These are phyloP conservation scores for Venturia effusa DNA, from an alignment of 2,329 filamentous ascomycete species.

Conservation along the genomic window DNA sequence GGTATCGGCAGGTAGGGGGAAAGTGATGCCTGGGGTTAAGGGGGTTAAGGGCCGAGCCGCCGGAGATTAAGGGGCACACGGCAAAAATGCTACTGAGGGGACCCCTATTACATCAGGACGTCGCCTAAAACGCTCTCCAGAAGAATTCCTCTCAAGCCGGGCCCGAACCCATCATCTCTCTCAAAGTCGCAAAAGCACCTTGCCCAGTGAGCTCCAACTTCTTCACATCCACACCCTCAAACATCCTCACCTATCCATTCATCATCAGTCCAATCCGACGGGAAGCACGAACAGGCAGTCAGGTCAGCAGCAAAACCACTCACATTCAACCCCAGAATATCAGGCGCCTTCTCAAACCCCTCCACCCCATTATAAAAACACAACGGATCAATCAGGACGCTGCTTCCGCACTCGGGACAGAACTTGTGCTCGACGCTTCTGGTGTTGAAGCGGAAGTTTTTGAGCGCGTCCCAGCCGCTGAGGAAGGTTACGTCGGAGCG, in stretches of 20 bases:
- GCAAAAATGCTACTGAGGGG: neutral
- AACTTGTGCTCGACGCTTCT: neutral
- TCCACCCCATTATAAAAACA: neutral
- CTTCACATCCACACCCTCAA: neutral
- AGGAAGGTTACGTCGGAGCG: neutral
- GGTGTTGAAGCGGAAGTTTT: neutral
- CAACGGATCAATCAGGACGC: neutral
- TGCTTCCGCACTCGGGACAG: neutral
- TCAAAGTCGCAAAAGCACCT: neutral
- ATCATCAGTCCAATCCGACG: neutral
- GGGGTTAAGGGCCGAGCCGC: neutral
- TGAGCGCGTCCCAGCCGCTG: neutral
- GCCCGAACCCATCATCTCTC: neutral
- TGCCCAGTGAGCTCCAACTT: neutral
- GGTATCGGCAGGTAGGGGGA: too few relatives aligned
- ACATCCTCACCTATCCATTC: neutral
- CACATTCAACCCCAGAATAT: neutral
- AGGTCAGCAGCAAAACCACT: neutral
- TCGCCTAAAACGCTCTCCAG: neutral
- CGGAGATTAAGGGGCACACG: neutral
- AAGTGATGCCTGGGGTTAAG: too few relatives aligned
- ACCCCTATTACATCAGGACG: neutral
- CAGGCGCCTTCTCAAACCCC: neutral
- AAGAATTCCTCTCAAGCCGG: neutral
- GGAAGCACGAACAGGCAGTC: too few relatives aligned